phyloP scores from a whole-genome alignment of 306 rosid species.

The Cucurbita moschata region DNA sequence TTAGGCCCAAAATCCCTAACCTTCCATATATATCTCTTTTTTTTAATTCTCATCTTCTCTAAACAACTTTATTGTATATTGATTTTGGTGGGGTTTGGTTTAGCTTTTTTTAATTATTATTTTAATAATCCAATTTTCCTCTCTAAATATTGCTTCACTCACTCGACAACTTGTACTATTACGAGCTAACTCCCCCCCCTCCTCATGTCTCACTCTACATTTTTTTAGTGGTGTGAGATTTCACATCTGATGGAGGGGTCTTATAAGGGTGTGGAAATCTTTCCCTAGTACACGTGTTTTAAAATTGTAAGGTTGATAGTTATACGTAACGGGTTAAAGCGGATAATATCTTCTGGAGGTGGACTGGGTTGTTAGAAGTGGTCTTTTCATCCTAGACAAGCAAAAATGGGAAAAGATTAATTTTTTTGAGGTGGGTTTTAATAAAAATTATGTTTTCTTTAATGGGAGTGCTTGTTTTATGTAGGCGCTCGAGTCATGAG shows the following conservation, averaged over 20 bases:
- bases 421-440: not conserved
- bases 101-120: not conserved
- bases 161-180: slow-evolving; percentile 4
- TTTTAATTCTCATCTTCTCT: not conserved
- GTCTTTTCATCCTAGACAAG: slow-evolving; percentile 1
- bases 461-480: too few relatives aligned
- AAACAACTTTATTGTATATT: not conserved
- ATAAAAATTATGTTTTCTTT: not conserved
- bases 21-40: not conserved
- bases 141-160: slow-evolving; percentile 2
- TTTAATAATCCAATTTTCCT: not conserved
- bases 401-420: not conserved
- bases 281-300: too few relatives aligned
- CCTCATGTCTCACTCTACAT: not conserved
- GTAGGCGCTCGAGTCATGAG: too few relatives aligned
- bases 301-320: too few relatives aligned
- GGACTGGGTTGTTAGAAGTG: too few relatives aligned
- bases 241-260: too few relatives aligned
- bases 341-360: too few relatives aligned
- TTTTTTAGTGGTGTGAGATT: not conserved
- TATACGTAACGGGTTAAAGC: too few relatives aligned
- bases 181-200: not conserved
- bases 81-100: not conserved
- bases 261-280: too few relatives aligned
- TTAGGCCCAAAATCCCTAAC: not conserved